Conservation (phyloP, 2,329 filamentous ascomycete genomes). For the Saccharata proteae region DNA sequence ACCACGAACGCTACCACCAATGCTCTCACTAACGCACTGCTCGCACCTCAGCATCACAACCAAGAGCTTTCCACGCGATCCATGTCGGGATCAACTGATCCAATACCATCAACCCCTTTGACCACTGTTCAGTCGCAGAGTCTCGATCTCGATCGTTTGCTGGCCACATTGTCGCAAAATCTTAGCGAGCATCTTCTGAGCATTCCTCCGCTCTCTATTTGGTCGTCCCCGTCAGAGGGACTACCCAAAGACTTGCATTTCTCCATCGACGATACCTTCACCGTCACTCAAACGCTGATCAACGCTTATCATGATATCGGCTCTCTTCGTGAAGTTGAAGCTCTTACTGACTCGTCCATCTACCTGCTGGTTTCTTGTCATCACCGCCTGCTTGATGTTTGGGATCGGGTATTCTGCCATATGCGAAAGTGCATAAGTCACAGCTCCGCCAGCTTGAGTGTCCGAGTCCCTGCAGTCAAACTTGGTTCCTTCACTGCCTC, state of each 20-base stretch:
- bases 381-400: not conserved
- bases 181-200: constrained; percentile 4
- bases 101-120: not conserved
- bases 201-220: not conserved
- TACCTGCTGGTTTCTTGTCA: not conserved
- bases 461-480: not conserved
- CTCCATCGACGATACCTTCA: constrained; percentile 8
- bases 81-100: not conserved
- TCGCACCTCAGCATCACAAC: not conserved
- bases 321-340: not conserved
- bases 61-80: not conserved
- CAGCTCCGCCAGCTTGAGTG: not conserved
- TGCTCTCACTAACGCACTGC: too few species aligned
- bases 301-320: not conserved
- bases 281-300: constrained; percentile 4
- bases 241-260: constrained; percentile 2
- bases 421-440: not conserved
- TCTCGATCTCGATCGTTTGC: constrained; percentile 1
- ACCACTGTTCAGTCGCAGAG: too few species aligned
- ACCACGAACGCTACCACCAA: not conserved
- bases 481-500: not conserved
- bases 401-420: not conserved
- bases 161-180: constrained; percentile 1
- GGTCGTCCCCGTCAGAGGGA: not conserved
- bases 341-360: not conserved